Evolutionary conservation across 2,329 filamentous ascomycete genomes (phyloP).

Genomic region (Epichloe amarillans): DNA sequence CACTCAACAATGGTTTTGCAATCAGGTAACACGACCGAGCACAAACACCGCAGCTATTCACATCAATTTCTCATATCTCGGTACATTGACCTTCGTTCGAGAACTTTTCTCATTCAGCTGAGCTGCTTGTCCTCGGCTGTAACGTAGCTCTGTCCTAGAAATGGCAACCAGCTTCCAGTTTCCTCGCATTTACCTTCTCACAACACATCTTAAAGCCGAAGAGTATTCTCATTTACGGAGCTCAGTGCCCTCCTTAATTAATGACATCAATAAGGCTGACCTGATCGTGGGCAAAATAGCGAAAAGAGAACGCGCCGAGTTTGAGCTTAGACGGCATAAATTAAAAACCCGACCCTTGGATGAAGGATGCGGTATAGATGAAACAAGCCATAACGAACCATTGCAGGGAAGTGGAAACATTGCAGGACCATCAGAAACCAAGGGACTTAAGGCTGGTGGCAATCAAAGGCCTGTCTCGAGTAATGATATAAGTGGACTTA

Average conservation of each 20-base stretch:
- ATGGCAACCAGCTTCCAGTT: conserved; percentile 18
- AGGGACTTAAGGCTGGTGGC: neutral
- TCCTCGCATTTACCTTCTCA: conserved; percentile 61
- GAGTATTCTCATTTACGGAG: conserved; percentile 53
- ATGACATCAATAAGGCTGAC: conserved; percentile 56
- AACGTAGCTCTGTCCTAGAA: neutral
- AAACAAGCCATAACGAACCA: neutral
- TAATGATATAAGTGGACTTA: neutral
- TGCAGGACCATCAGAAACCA: neutral
- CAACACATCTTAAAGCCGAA: conserved; percentile 51
- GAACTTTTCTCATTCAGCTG: neutral
- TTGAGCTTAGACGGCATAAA: conserved; percentile 61
- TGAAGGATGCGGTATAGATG: neutral
- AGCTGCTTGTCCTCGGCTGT: neutral
- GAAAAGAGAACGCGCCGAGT: conserved; percentile 54
- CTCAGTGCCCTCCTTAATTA: conserved; percentile 52
- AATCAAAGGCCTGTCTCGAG: neutral
- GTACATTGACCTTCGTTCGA: too few relatives aligned
- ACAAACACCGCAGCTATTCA: too few relatives aligned
- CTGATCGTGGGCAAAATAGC: conserved; percentile 63
- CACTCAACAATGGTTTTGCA: too few relatives aligned
- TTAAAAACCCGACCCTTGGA: conserved; percentile 38
- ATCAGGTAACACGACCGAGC: too few relatives aligned
- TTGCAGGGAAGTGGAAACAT: neutral
- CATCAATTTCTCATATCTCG: too few relatives aligned